phyloP scores from a whole-genome alignment of 139 green algal species.

The Micromonas pusilla region DNA sequence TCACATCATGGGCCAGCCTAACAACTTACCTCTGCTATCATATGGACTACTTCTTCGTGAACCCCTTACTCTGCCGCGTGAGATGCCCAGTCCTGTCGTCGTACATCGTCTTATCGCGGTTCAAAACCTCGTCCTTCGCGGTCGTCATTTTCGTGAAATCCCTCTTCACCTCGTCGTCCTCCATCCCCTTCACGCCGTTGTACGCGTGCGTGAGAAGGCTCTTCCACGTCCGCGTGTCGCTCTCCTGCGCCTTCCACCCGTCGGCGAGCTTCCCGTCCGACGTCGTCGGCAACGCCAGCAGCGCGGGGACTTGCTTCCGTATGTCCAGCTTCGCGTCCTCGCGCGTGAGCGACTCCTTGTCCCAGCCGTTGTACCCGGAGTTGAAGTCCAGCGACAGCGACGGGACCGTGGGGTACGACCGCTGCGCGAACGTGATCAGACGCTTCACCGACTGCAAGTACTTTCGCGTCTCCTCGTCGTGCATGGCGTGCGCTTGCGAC shows the following conservation, averaged over 20 bases:
- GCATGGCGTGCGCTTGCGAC: conserved; percentile 95
- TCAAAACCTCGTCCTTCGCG: neutral
- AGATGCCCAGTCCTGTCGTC: neutral
- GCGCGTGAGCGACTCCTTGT: neutral
- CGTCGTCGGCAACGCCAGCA: neutral
- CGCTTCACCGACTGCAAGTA: conserved; percentile 83
- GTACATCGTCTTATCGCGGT: neutral
- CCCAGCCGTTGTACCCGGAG: conserved; percentile 10
- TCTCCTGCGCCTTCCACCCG: conserved; percentile 1
- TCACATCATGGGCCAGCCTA: no score
- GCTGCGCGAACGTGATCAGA: conserved; percentile 60
- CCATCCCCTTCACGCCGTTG: neutral
- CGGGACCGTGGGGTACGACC: conserved; percentile 11
- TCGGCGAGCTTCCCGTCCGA: no score
- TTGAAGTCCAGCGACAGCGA: conserved; percentile 12
- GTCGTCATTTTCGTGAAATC: neutral
- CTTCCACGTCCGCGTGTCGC: conserved; percentile 14
- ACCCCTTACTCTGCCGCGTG: neutral
- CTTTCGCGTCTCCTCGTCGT: conserved; percentile 90
- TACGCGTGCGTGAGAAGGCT: conserved; percentile 14
- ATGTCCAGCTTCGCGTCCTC: neutral
- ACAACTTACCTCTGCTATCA: no score
- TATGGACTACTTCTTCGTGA: neutral
- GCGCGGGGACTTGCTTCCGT: neutral
- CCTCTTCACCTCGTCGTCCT: neutral